These are phyloP conservation scores for Rhodotorula diobovata DNA, from an alignment of 768 basidiomycete genomes.

Conservation along the genomic window DNA sequence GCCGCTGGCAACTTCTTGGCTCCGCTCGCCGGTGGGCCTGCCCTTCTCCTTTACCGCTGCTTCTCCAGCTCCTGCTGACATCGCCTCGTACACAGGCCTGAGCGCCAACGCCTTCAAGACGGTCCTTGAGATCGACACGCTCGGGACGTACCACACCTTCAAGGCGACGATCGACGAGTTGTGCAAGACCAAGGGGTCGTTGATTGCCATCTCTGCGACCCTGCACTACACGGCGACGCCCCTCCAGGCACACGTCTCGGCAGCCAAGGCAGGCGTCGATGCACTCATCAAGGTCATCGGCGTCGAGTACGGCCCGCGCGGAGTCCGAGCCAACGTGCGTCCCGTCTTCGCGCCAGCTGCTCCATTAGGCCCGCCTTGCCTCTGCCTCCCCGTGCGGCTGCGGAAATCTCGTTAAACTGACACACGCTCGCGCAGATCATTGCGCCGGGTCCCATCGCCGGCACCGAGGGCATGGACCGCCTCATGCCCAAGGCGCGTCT, in stretches of 20 bases:
- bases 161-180: conserved; percentile 80
- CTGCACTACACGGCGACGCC: conserved; percentile 74
- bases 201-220: conserved; percentile 79
- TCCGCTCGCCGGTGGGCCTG: conserved; percentile 57
- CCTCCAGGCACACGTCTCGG: conserved; percentile 87
- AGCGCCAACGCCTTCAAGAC: conserved; percentile 88
- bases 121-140: conserved; percentile 86
- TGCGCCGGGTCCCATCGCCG: conserved; percentile 73
- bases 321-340: conserved; percentile 71
- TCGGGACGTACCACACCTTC: conserved; percentile 88
- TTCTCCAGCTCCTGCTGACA: neutral
- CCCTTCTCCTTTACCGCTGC: neutral
- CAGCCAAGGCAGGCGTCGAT: conserved; percentile 91
- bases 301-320: conserved; percentile 88
- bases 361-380: too few species aligned
- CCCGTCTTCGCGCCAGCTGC: neutral
- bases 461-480: conserved; percentile 61
- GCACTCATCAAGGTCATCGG: conserved; percentile 79
- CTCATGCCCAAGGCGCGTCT: conserved; percentile 43
- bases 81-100: conserved; percentile 48
- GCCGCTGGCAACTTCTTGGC: conserved; percentile 92
- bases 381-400: neutral
- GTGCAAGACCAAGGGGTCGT: conserved; percentile 63
- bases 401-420: neutral
- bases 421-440: conserved; percentile 54